Base-by-base conservation (phyloP, 2,329 filamentous ascomycete species). In the Blastomyces gilchristii region DNA sequence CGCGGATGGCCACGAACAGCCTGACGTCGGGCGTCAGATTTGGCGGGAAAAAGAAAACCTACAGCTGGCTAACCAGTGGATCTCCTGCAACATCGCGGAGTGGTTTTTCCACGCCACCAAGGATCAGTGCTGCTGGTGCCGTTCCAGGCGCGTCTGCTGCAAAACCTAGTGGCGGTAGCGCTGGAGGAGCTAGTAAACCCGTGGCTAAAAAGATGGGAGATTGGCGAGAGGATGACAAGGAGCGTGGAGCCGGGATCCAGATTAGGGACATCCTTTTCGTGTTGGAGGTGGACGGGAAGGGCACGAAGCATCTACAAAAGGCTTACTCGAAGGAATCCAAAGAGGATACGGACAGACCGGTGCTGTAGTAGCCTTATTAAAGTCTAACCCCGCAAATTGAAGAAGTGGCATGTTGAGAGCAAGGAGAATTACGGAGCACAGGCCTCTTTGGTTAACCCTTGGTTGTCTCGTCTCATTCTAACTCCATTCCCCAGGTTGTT, bases 201-300 rank as follows among this genome's bases (percentile, higher is more conserved):
- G 63, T 14, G 28, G 82, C 83, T 31, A 85, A 85, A 61, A 84
- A 85, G 61, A 77, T 90, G 47, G 90, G 90, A n/a, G 81, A 83
- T 18, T 90, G 87, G 83, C 83, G 90, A 64, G 91, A 97, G 74
- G 87, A 63, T 49, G 66, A 91, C 69, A 85, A 85, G 61, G 85
- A 87, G 28, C 88, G 87, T 71, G 91, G 90, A 41, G 83, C 82
- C 68, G 87, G 87, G 34, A 90, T 97, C 58, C 91, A 97, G 77
- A 79, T 96, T 61, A 83, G 93, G 62, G 93, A 97, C 74, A 86
- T 91, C 79, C 80, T 96, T 18, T 81, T 85, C 25, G 89, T 89
- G 64, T 80, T 97, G 57, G 92, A 96, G 74, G 81, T 86, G 60
- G 90, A 96, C 72, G 88, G 89, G 1, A 82, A 75, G 64, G 76